Evolutionary conservation across 2,329 filamentous ascomycete genomes (phyloP).

Genomic region (Pseudogymnoascus sp.): DNA sequence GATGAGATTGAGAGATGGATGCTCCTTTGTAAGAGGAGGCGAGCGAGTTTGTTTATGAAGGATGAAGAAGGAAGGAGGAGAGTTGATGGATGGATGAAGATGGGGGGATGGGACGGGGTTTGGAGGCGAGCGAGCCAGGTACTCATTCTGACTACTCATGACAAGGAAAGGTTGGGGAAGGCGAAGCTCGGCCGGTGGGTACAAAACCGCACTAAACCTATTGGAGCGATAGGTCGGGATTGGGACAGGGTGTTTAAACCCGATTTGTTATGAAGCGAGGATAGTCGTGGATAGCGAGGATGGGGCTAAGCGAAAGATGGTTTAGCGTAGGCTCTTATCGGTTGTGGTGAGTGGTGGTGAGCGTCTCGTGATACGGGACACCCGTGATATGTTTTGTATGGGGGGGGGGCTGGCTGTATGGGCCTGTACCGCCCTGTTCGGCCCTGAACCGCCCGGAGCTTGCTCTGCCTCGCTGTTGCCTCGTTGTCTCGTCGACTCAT

Average conservation of each 20-base stretch:
- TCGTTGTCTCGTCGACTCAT: background rate
- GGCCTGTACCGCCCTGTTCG: background rate
- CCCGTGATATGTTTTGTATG: background rate
- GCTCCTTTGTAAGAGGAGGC: background rate
- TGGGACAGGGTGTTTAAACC: background rate
- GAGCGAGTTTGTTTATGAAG: conserved; percentile 13
- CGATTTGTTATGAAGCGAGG: conserved; percentile 6
- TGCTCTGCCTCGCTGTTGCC: background rate
- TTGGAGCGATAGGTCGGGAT: background rate
- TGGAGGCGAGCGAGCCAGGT: background rate
- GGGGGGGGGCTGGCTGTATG: no score
- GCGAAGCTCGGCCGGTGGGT: conserved; percentile 4
- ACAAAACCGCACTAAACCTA: background rate
- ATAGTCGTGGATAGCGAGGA: background rate
- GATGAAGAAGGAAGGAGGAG: conserved; percentile 19
- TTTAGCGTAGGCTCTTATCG: background rate
- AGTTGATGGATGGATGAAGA: conserved; percentile 19
- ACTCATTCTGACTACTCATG: conserved; percentile 3
- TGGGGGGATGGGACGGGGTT: background rate
- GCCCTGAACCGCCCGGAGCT: background rate
- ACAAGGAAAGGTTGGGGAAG: conserved; percentile 8
- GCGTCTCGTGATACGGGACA: background rate
- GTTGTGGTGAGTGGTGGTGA: background rate
- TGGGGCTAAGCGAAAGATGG: background rate
- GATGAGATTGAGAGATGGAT: conserved; percentile 10